phyloP scores from a whole-genome alignment of 352 stramenopile genomes.

The Plasmopara muralis region DNA sequence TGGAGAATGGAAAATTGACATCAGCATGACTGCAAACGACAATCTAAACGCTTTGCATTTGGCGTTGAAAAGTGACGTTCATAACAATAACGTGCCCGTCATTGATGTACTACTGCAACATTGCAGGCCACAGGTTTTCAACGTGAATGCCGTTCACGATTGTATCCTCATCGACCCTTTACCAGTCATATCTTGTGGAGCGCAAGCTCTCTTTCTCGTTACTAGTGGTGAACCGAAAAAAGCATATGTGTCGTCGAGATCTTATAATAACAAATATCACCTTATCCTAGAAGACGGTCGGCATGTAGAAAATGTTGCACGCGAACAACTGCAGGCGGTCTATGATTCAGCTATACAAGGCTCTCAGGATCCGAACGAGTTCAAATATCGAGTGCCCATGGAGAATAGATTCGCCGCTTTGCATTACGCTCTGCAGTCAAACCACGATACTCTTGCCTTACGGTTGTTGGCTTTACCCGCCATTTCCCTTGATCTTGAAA shows the following conservation, averaged over 20 bases:
- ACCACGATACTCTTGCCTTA: constrained; percentile 29
- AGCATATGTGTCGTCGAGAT: constrained; percentile 41
- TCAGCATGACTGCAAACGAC: constrained; percentile 24
- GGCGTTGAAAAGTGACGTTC: constrained; percentile 41
- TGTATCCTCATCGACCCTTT: constrained; percentile 39
- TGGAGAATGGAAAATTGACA: constrained; percentile 28
- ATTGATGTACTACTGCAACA: constrained; percentile 39
- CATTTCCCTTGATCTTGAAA: constrained; percentile 35
- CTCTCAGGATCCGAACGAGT: constrained; percentile 4
- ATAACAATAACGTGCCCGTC: constrained; percentile 38
- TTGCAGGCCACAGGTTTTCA: not conserved
- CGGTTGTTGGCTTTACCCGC: constrained; percentile 25
- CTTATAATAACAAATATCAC: constrained; percentile 43
- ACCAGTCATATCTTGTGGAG: constrained; percentile 28
- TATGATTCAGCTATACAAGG: constrained; percentile 1
- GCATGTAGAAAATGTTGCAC: constrained; percentile 33
- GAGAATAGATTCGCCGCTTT: constrained; percentile 48
- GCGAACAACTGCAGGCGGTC: constrained; percentile 29
- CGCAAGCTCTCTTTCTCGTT: constrained; percentile 6
- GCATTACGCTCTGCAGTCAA: constrained; percentile 54
- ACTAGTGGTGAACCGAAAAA: constrained; percentile 18
- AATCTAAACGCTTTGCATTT: constrained; percentile 41
- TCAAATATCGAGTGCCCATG: constrained; percentile 43
- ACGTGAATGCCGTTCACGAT: constrained; percentile 61
- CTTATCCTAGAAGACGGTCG: constrained; percentile 43